Base-by-base conservation (phyloP, 257 asterid genomes). In the Primulina eburnea region DNA sequence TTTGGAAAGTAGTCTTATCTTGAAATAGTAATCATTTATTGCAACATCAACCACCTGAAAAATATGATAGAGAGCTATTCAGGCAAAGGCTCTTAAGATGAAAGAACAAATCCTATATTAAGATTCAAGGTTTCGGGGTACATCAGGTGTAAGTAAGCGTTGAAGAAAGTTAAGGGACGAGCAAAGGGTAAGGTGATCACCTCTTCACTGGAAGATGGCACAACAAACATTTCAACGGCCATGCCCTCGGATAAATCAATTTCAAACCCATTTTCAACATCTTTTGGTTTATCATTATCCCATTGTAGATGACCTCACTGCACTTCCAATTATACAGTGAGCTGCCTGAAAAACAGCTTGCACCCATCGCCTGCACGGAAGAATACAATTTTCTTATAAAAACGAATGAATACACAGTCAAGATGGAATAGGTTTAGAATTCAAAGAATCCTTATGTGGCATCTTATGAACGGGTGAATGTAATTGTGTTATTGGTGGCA, bases 211-310 rank as follows among this genome's bases (percentile, higher is more conserved):
- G 92, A 75, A 70, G 94, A 79, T 21, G 83, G 62, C 70, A 78
- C 71, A 33, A 90, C 96, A 52, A 93, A 91, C 87, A 93, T 86
- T 70, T 89, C 95, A 68, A 69, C 68, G 52, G 91, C 92, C 80
- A 91, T 68, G 77, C 90, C 98, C 62, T 90, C 96, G 0, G 92
- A 86, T n/a, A 90, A 81, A 80, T 89, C 96, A 64, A 89, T 68
- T 20, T 90, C 96, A 9, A 70, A 38, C 30, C 47, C 90, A 74
- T 65, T 59, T 30, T 72, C 65, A 62, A 64, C 76, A 70, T 68
- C 71, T 73, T 77, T 76, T 21, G 53, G 82, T 67, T 65, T 73
- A 43, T 64, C 73, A 65, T 50, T 47, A 62, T 70, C 77, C 65
- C 18, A 76, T 64, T 78, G 70, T 28, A 38, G 28, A 59, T 64